Base-by-base conservation (phyloP, 352 stramenopile species). In the Globisporangium spinosum region DNA sequence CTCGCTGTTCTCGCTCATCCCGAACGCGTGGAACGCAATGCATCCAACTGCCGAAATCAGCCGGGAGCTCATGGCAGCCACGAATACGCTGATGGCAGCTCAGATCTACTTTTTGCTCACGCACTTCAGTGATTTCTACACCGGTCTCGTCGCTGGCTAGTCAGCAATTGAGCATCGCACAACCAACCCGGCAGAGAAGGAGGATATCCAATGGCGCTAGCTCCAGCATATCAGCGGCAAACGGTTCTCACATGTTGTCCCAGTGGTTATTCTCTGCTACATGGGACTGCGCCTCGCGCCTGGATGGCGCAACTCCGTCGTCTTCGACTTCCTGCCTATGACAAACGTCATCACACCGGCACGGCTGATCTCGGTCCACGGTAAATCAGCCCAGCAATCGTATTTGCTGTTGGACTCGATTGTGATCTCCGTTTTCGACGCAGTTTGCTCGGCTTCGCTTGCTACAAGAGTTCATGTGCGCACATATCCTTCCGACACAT, bases 301-400 rank as follows among this genome's bases (percentile, higher is more conserved):
- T 6, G 70, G 64, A 2, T 80, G 72, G 70, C 61, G 65, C 25
- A 76, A 64, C 58, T 61, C 58, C 0, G 58, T 81, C n/a, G 67
- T 83, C 12, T 73, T 79, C 15, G 77, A 83, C 43, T 85, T 83
- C 38, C 49, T 85, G 15, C 75, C 77, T 2, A 67, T 76, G 65
- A 72, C 75, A 7, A 85, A 81, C 47, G 10, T 73, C 64, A 71
- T 85, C 59, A 83, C 77, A 2, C 38, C 65, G 5, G 40, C 73
- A 27, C 68, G 74, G 7, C 27, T 85, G 9, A 32, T 56, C 5
- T 66, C 49, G 1, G 27, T 75, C 13, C 61, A 73, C 29, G 29
- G 54, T 8, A 75, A 72, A 43, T n/a, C 53, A 7, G 49, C 70
- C 6, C n/a, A 70, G 5, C 60, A 62, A 12, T 38, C 67, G 8